Evolutionary conservation across 352 stramenopile species (phyloP).

Genomic region (Pythium monospermum): DNA sequence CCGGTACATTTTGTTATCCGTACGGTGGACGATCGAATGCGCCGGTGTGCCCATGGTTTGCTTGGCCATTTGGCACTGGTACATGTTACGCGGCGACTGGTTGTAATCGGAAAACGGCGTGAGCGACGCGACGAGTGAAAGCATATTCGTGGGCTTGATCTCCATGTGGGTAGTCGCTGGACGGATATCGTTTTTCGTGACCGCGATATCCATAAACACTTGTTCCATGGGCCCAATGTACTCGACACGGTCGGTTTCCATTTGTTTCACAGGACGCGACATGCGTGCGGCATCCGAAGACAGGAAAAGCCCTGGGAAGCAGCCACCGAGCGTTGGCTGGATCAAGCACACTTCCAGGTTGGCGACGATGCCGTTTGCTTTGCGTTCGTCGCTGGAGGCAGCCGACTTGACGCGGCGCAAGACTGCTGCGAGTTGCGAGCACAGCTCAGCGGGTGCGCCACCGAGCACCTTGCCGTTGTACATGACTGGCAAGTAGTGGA

Average conservation of each 20-base stretch:
- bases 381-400: slow-evolving; percentile 36
- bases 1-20: slow-evolving; percentile 99
- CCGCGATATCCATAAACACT: slow-evolving; percentile 97
- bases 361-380: slow-evolving; percentile 60
- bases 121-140: slow-evolving; percentile 97
- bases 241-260: slow-evolving; percentile 90
- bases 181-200: slow-evolving; percentile 94
- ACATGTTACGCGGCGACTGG: slow-evolving; percentile 99
- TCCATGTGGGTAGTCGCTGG: slow-evolving; percentile 98
- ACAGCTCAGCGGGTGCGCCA: slow-evolving; percentile 79
- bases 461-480: slow-evolving; percentile 96
- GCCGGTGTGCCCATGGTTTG: slow-evolving; percentile 99
- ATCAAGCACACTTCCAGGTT: slow-evolving; percentile 85
- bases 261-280: slow-evolving; percentile 90
- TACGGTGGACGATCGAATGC: slow-evolving; percentile 95
- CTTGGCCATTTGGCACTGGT: slow-evolving; percentile 99
- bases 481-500: slow-evolving; percentile 94
- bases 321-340: slow-evolving; percentile 75
- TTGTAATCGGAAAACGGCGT: slow-evolving; percentile 99
- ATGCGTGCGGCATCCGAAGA: slow-evolving; percentile 94
- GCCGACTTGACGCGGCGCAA: slow-evolving; percentile 73
- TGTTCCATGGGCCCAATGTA: slow-evolving; percentile 98
- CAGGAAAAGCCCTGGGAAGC: slow-evolving; percentile 98
- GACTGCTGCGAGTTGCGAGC: slow-evolving; percentile 74
- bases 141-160: slow-evolving; percentile 99